These are phyloP conservation scores for Pharnaceum exiguum DNA, from an alignment of 148 eudicot species.

Conservation along the genomic window DNA sequence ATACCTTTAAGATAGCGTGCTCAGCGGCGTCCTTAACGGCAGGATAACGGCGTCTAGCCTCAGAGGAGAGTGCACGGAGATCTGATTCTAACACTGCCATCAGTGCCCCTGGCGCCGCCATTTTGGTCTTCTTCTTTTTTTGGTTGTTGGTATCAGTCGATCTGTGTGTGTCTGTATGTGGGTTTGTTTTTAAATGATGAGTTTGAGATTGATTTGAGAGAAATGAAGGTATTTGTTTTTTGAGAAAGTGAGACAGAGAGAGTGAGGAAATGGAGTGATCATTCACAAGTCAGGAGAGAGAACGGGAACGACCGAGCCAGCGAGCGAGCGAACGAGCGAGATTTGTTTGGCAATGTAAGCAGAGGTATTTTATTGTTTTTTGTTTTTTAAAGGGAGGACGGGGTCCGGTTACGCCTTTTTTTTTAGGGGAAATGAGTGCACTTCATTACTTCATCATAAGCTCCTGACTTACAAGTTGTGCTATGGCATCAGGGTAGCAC, in stretches of 20 bases:
- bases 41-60: conserved; percentile 95
- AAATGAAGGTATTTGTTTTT: no score
- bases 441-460: no score
- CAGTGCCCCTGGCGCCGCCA: no score
- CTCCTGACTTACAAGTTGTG: no score
- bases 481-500: no score
- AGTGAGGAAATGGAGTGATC: not conserved
- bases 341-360: not conserved
- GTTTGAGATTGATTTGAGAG: conserved; percentile 4
- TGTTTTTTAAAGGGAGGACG: no score
- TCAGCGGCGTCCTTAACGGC: conserved; percentile 96
- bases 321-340: not conserved
- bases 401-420: no score
- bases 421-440: no score
- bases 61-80: conserved; percentile 93
- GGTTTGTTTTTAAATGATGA: not conserved
- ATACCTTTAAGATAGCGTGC: conserved; percentile 98
- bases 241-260: not conserved
- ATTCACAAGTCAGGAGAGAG: conserved; percentile 4
- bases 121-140: conserved; percentile 13
- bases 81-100: conserved; percentile 96
- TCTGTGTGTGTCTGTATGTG: no score
- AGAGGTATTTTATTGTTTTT: not conserved
- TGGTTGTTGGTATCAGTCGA: no score
- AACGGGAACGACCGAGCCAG: not conserved